Evolutionary conservation across 495 filamentous ascomycete genomes (phyloP), one percentile per base, ranked within the genome.

Genomic region (Podospora didyma): DNA sequence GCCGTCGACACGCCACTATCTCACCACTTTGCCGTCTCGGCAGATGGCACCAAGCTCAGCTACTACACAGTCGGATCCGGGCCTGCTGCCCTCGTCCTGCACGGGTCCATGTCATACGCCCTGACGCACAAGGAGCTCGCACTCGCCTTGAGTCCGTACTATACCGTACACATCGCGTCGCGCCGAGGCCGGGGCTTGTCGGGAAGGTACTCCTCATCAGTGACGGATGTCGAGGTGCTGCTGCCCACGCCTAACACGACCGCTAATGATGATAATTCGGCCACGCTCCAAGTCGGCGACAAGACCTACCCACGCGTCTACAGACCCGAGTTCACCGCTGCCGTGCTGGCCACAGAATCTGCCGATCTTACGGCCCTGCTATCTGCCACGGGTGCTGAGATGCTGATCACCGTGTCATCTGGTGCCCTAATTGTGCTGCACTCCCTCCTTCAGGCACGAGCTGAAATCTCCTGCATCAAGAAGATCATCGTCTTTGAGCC

Each of bases 121-220:
- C 53, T 57, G 21, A 53, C 54, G 5, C 54, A 58, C 37, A 21
- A 28, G 19, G 58, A 61, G 26, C 58, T 61, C 41, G 54, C 54
- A 7, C 22, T 46, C 2, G 45, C 47, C 2, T 46, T 57, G 17
- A 46, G 45, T 23, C 20, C 44, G 2, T 31, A 47, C n/a, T 62
- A 53, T 45, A 62, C 59, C 7, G 59, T 62, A 2, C 31, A 62
- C 44, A 41, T 54, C n/a, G 23, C 50, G 5, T 62, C 59, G 22
- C 41, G 54, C 26, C 59, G 59, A 20, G 56, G 16, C n/a, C 47
- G 59, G 17, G 59, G 59, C 3, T 55, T 58, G 1, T 62, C 59
- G 3, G 49, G 49, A 14, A 49, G 49, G n/a, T 62, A 53, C 20
- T 55, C 55, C 1, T 16, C 45, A 14, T 11, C 35, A 2, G 42